Conservation (phyloP, 257 asterid species). For the Solanum pimpinellifolium region DNA sequence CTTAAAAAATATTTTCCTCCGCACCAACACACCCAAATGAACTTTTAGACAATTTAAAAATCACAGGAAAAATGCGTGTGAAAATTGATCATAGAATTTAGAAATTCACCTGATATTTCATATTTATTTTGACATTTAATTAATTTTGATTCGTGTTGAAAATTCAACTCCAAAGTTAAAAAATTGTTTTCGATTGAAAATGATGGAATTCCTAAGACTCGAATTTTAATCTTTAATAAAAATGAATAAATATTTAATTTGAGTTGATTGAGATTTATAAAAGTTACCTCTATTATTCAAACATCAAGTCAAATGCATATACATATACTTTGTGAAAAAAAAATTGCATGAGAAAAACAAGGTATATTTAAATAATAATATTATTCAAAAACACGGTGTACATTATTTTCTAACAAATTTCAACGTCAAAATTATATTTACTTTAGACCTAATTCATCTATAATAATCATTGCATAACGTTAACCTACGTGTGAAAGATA, state of each 20-base stretch:
- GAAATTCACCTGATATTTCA: background rate
- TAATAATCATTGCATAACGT: background rate
- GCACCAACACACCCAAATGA: background rate
- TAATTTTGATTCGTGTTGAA: background rate
- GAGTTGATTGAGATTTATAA: background rate
- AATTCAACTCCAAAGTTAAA: background rate
- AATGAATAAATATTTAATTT: background rate
- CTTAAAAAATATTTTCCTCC: background rate
- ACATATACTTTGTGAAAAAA: background rate
- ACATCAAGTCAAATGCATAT: background rate
- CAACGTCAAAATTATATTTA: background rate
- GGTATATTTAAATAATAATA: background rate
- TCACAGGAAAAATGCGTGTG: background rate
- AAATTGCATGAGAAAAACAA: background rate
- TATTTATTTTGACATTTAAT: background rate
- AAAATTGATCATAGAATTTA: background rate
- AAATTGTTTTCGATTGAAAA: background rate
- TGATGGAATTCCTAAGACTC: accelerated
- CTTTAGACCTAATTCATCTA: background rate
- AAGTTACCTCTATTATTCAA: background rate
- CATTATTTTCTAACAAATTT: background rate
- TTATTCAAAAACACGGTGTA: background rate
- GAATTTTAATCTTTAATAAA: background rate
- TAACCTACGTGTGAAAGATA: background rate
- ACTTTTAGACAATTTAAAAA: background rate